These are phyloP conservation scores for Brassica balearica DNA, from an alignment of 441 rosid genomes.

Conservation along the genomic window DNA sequence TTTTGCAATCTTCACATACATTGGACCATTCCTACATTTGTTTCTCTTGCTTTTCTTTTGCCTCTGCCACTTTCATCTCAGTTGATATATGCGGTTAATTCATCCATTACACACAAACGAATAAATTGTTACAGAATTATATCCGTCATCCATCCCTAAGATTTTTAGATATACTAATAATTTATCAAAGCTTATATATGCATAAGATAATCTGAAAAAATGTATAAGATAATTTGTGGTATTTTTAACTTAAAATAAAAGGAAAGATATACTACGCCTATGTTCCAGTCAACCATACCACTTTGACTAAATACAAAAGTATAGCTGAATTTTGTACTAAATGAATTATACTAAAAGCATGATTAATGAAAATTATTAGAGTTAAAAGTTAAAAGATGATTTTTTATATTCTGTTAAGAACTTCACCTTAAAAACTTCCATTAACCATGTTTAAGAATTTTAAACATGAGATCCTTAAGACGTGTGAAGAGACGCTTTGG, in stretches of 20 bases:
- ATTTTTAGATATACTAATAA: not conserved
- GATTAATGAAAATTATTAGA: too few species aligned
- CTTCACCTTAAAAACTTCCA: too few species aligned
- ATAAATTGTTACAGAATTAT: not conserved
- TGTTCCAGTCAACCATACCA: conserved; percentile 14
- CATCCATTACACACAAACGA: conserved; percentile 3
- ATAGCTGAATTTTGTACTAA: not conserved
- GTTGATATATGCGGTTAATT: not conserved
- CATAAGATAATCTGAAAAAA: not conserved
- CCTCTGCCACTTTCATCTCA: conserved; percentile 1
- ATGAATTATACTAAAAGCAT: too few species aligned
- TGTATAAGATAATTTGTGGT: not conserved
- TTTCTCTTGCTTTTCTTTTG: not conserved
- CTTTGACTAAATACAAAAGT: conserved; percentile 11
- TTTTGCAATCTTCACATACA: conserved; percentile 45
- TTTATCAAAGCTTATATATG: not conserved
- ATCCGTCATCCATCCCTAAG: not conserved
- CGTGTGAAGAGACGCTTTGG: too few species aligned
- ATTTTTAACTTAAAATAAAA: too few species aligned
- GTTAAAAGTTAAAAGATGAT: too few species aligned
- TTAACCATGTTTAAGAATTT: too few species aligned
- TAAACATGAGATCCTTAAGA: too few species aligned
- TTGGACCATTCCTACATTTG: conserved; percentile 48
- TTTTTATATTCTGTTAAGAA: too few species aligned
- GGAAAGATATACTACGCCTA: not conserved